Base-by-base conservation (phyloP, 495 filamentous ascomycete genomes). In the Choiromyces venosus region DNA sequence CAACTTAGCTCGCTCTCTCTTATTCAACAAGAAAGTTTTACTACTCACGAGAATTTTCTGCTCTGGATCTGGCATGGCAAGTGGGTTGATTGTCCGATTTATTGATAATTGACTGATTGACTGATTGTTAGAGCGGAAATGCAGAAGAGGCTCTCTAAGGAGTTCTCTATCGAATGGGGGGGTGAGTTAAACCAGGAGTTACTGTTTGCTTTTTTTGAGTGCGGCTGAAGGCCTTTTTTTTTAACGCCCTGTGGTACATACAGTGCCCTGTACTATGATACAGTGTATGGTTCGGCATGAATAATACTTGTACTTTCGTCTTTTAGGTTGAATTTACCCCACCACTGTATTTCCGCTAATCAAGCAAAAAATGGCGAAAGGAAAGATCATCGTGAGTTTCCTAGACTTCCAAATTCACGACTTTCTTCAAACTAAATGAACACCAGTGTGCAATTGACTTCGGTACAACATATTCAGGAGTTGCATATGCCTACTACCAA, bases 401-500 rank as follows among this genome's bases (percentile, higher is more conserved):
- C 46, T 12, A 0, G n/a, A 56, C n/a, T 56, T 29, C 46, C 46
- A 9, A 56, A 56, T 56, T 56, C 8, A 56, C 14, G 25, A 29
- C n/a, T 1, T 25, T 29, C 46, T 4, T 56, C 8, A 29, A 9
- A 14, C 46, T 56, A 56, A 56, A 25, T 29, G 10, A 14, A 56
- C n/a, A 56, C 12, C 46, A 56, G 46, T 56, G 46, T 3, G 46
- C 46, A 56, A 74, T 76, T 74, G 74, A 76, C 40, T 76, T 76
- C 29, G 74, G 74, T 35, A 76, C 74, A 1, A 76, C 74, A 37
- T 74, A 67, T 36, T 76, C 74, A 10, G 67, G 72, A 2, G 72
- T 73, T 44, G 42, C 72, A 37, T 73, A 68, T 25, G 46, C 46
- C 46, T 56, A 56, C n/a, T 56, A 56, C 46, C 46, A 56, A 56